Percentiles rank a stretch among this genome's conserved stretches.
Conservation (phyloP, 495 filamentous ascomycete genomes). For the Parathielavia appendiculata region DNA sequence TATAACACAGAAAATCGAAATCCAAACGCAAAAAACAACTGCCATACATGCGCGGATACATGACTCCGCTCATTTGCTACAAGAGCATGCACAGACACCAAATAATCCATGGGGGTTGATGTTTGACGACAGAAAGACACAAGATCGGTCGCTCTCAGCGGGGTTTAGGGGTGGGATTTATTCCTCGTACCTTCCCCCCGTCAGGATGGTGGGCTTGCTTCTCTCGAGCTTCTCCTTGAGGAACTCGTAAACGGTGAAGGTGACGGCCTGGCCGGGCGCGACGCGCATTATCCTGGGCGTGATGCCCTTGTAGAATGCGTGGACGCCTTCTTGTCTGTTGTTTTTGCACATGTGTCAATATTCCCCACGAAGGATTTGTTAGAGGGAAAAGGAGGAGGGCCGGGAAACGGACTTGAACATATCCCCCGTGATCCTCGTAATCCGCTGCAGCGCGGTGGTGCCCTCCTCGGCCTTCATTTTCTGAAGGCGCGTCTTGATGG, state of each 20-base stretch:
- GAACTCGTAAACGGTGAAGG: slow-evolving; percentile 94
- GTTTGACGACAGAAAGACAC: no score
- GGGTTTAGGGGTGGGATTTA: slow-evolving; percentile 26
- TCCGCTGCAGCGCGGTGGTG: slow-evolving; percentile 69
- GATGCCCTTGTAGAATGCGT: slow-evolving; percentile 98
- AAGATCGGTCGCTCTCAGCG: background rate
- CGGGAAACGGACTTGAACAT: slow-evolving; percentile 75
- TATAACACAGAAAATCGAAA: background rate
- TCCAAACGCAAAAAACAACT: background rate
- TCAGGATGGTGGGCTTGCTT: slow-evolving; percentile 58
- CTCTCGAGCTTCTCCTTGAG: slow-evolving; percentile 78
- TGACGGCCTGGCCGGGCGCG: slow-evolving; percentile 95
- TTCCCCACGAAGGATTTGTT: no score
- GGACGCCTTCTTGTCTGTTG: slow-evolving; percentile 70
- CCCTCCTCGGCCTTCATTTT: slow-evolving; percentile 79
- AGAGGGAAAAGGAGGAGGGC: slow-evolving; percentile 1
- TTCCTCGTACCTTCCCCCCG: slow-evolving; percentile 70
- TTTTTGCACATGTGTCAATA: no score
- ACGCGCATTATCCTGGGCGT: slow-evolving; percentile 97
- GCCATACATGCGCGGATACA: background rate
- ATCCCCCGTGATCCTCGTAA: slow-evolving; percentile 70
- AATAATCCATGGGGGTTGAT: background rate
- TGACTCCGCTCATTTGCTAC: background rate
- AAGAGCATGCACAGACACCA: background rate
- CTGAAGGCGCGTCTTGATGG: slow-evolving; percentile 96